Percentiles rank a stretch among this genome's conserved stretches.
Conservation (phyloP, 805 yeast species). For the Candida lessepsii region DNA sequence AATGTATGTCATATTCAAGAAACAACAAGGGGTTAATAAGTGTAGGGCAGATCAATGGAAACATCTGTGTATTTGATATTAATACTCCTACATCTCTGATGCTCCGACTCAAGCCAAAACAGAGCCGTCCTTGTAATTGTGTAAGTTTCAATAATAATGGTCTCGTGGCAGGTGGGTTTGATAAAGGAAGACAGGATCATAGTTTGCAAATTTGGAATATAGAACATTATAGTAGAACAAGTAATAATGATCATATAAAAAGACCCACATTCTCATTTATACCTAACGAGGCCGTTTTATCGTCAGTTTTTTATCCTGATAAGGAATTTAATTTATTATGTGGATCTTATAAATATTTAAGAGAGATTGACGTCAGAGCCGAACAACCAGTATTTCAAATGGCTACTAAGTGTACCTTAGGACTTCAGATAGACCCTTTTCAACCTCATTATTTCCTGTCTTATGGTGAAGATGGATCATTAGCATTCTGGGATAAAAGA, state of each 20-base stretch:
- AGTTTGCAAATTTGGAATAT: constrained; percentile 81
- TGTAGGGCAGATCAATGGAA: constrained; percentile 74
- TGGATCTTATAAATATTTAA: constrained; percentile 72
- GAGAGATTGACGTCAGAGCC: constrained; percentile 74
- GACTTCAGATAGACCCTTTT: constrained; percentile 67
- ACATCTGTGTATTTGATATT: constrained; percentile 61
- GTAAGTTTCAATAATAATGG: constrained; percentile 66
- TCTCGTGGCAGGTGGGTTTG: constrained; percentile 74
- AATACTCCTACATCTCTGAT: constrained; percentile 34
- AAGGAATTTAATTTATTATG: constrained; percentile 56
- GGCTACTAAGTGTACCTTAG: constrained; percentile 70
- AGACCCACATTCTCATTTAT: constrained; percentile 56
- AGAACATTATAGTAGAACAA: constrained; percentile 50
- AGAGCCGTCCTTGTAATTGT: constrained; percentile 72
- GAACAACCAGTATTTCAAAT: constrained; percentile 68
- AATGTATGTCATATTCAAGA: constrained; percentile 63
- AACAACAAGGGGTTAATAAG: constrained; percentile 58
- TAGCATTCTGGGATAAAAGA: constrained; percentile 81
- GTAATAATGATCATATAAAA: constrained; percentile 50
- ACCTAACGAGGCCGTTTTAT: constrained; percentile 71
- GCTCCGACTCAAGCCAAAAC: constrained; percentile 55
- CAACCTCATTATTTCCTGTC: constrained; percentile 68
- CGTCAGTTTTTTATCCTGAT: constrained; percentile 65
- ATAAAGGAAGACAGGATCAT: constrained; percentile 71
- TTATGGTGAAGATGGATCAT: constrained; percentile 77